Conservation (phyloP, 805 yeast species). For the Teunomyces aglyptinius region DNA sequence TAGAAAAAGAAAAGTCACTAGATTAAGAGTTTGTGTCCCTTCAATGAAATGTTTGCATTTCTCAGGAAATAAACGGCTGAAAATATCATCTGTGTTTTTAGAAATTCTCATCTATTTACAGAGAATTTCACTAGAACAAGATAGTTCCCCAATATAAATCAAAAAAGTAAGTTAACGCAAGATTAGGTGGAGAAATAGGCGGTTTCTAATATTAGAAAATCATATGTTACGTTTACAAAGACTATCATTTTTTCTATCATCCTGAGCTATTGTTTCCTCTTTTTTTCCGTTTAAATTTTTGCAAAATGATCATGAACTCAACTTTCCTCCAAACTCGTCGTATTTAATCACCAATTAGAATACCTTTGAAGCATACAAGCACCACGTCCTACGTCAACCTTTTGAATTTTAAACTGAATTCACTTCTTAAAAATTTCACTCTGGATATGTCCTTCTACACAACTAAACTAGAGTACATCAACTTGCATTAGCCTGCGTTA, state of each 20-base stretch:
- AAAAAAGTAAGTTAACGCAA: constrained; percentile 4
- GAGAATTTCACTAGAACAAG: neutral
- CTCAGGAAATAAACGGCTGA: neutral
- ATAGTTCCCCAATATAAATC: neutral
- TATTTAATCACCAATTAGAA: too few species aligned
- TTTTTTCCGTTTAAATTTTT: too few species aligned
- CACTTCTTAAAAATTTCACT: neutral
- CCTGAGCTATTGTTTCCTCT: too few species aligned
- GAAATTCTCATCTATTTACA: neutral
- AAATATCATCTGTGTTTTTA: neutral
- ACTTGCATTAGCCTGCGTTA: neutral
- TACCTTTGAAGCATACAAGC: too few species aligned
- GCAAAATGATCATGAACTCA: too few species aligned
- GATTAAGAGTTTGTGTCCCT: neutral
- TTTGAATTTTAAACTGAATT: too few species aligned
- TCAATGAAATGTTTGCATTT: neutral
- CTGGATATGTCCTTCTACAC: neutral
- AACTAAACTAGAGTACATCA: neutral
- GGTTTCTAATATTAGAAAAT: neutral
- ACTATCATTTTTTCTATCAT: too few species aligned
- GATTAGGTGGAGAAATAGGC: constrained; percentile 4
- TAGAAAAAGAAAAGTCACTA: neutral
- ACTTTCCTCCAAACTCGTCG: too few species aligned
- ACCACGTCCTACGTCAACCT: too few species aligned
- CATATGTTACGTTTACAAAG: too few species aligned